These are phyloP conservation scores for Dentipellis fragilis DNA, from an alignment of 768 basidiomycete genomes.

Conservation along the genomic window DNA sequence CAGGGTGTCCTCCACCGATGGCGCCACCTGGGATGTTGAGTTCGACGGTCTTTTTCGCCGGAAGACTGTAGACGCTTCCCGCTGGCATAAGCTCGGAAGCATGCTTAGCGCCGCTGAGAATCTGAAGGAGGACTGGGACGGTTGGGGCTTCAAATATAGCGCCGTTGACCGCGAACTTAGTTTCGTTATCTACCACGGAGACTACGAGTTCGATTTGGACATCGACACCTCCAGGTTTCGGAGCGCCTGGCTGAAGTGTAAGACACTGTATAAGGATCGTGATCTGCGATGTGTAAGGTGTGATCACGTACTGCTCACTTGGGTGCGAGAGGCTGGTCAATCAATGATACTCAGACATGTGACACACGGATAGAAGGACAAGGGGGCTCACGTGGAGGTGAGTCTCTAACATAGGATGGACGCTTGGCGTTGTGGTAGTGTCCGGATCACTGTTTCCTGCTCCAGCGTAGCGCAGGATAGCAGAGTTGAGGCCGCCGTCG, in stretches of 20 bases:
- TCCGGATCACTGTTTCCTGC: conserved; percentile 6
- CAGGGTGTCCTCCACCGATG: conserved; percentile 3
- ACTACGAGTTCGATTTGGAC: conserved; percentile 2
- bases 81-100: not conserved
- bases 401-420: conserved; percentile 4
- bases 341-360: not conserved
- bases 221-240: conserved; percentile 6
- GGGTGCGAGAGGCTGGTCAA: not conserved
- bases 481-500: not conserved
- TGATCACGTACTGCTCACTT: not conserved
- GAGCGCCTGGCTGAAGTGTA: too few relatives aligned
- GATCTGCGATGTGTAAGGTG: too few relatives aligned
- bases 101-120: conserved; percentile 1
- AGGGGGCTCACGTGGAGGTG: conserved; percentile 4
- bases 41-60: not conserved
- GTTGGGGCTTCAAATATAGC: not conserved
- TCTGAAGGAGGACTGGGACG: conserved; percentile 9
- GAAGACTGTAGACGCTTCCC: conserved; percentile 5
- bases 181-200: not conserved
- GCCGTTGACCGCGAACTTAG: not conserved
- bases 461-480: conserved; percentile 11
- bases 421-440: not conserved
- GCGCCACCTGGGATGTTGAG: conserved; percentile 4
- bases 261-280: not conserved
- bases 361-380: not conserved